These are phyloP conservation scores for Exidia glandulosa DNA, from an alignment of 768 basidiomycete genomes.

Conservation along the genomic window DNA sequence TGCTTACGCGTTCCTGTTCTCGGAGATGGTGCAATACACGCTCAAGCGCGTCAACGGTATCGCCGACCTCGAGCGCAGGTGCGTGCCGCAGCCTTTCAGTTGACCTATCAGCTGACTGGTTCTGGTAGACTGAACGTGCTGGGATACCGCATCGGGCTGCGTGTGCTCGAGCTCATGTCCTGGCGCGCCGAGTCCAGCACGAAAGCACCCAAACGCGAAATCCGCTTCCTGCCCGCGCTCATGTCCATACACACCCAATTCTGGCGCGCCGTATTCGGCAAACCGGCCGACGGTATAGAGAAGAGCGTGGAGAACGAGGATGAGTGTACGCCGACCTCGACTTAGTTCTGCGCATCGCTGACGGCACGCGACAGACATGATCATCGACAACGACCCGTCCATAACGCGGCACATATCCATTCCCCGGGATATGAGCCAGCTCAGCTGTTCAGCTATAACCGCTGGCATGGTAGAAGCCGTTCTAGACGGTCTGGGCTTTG, in stretches of 20 bases:
- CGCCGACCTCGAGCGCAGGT: slow-evolving; percentile 91
- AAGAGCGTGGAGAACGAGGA: slow-evolving; percentile 94
- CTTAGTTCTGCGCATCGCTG: neutral
- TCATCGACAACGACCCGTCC: slow-evolving; percentile 91
- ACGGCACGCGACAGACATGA: slow-evolving; percentile 61
- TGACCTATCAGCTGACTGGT: neutral
- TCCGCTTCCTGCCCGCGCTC: slow-evolving; percentile 79
- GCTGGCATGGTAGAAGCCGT: slow-evolving; percentile 97
- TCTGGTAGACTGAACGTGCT: slow-evolving; percentile 74
- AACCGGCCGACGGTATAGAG: slow-evolving; percentile 89
- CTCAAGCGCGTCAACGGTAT: slow-evolving; percentile 93
- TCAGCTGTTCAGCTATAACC: slow-evolving; percentile 95
- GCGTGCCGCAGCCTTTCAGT: neutral
- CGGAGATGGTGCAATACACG: slow-evolving; percentile 90
- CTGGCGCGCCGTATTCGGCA: slow-evolving; percentile 90
- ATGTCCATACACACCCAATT: slow-evolving; percentile 94
- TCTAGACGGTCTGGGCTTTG: slow-evolving; percentile 86
- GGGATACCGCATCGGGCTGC: slow-evolving; percentile 83
- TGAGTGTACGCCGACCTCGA: slow-evolving; percentile 54
- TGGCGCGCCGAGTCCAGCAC: slow-evolving; percentile 69
- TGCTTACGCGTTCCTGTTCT: slow-evolving; percentile 85
- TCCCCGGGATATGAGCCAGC: slow-evolving; percentile 84
- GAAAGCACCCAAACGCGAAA: slow-evolving; percentile 88
- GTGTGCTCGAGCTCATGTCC: slow-evolving; percentile 77
- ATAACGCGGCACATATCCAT: slow-evolving; percentile 89